phyloP scores from a whole-genome alignment of 2,329 filamentous ascomycete genomes.

The Microthyrium microscopicum region DNA sequence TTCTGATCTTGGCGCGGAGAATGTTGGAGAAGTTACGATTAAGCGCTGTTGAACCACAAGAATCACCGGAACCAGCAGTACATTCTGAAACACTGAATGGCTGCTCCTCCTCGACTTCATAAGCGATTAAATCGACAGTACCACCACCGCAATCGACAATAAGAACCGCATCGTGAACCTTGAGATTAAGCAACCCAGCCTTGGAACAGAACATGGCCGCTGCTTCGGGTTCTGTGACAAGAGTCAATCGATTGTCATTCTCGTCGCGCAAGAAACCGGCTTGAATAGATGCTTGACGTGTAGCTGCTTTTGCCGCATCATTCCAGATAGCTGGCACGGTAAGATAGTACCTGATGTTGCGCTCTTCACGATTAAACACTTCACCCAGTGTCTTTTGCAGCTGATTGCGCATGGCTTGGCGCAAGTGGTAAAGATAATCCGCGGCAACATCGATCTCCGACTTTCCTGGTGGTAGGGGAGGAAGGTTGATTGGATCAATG shows the following conservation, averaged over 20 bases:
- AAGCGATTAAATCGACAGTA: constrained; percentile 96
- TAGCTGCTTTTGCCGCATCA: constrained; percentile 93
- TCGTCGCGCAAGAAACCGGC: constrained; percentile 93
- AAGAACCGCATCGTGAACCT: constrained; percentile 94
- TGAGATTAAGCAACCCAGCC: constrained; percentile 85
- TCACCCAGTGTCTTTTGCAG: constrained; percentile 93
- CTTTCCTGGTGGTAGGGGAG: constrained; percentile 90
- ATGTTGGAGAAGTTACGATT: constrained; percentile 99
- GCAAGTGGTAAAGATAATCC: constrained; percentile 95
- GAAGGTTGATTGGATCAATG: constrained; percentile 97
- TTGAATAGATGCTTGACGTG: constrained; percentile 87
- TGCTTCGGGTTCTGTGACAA: constrained; percentile 92
- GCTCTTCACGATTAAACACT: constrained; percentile 94
- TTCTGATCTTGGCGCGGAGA: constrained; percentile 87
- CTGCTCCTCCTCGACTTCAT: constrained; percentile 94
- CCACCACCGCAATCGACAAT: constrained; percentile 98
- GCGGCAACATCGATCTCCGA: constrained; percentile 99
- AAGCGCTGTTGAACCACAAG: constrained; percentile 91
- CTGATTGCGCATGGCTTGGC: constrained; percentile 90
- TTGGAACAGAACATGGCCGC: constrained; percentile 97
- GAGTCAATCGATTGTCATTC: constrained; percentile 87
- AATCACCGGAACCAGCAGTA: constrained; percentile 92
- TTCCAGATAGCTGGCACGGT: constrained; percentile 99
- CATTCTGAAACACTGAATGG: constrained; percentile 96
- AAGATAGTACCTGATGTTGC: constrained; percentile 93